Percentiles rank a stretch among this genome's conserved stretches.
Conservation (phyloP, 345 rosid genomes). For the Leavenworthia alabamica region DNA sequence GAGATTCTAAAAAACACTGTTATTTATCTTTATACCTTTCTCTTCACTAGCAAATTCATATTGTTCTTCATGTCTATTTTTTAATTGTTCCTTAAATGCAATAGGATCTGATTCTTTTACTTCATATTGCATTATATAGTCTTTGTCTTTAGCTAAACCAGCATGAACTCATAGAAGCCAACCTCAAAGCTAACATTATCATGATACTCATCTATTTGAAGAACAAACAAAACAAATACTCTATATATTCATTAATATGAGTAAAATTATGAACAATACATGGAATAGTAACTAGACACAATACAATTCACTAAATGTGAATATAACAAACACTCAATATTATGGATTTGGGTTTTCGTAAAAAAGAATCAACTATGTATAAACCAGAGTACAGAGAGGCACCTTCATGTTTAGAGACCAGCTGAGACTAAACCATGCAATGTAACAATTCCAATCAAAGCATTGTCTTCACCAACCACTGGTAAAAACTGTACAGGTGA, state of each 20-base stretch:
- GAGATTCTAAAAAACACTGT: not conserved
- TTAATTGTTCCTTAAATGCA: constrained; percentile 16
- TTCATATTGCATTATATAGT: no score
- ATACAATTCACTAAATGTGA: constrained; percentile 11
- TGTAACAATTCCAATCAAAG: constrained; percentile 79
- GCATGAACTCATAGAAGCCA: no score
- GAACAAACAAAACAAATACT: no score
- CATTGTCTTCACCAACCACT: constrained; percentile 50
- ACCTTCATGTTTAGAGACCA: constrained; percentile 45
- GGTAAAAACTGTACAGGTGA: constrained; percentile 96
- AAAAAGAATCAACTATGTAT: constrained; percentile 24
- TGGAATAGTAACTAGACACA: no score
- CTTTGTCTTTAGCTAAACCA: no score
- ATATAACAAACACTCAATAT: constrained; percentile 13
- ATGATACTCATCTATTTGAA: no score
- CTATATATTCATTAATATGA: constrained; percentile 6
- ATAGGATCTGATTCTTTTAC: no score
- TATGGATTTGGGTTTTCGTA: not conserved
- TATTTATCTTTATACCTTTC: not conserved
- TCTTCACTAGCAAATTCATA: constrained; percentile 6
- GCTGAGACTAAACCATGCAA: constrained; percentile 96
- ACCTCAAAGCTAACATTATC: no score
- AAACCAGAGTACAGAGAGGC: constrained; percentile 8
- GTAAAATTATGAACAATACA: not conserved
- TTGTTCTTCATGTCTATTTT: not conserved